phyloP scores from a whole-genome alignment of 306 rosid species.

The Inga laurina region DNA sequence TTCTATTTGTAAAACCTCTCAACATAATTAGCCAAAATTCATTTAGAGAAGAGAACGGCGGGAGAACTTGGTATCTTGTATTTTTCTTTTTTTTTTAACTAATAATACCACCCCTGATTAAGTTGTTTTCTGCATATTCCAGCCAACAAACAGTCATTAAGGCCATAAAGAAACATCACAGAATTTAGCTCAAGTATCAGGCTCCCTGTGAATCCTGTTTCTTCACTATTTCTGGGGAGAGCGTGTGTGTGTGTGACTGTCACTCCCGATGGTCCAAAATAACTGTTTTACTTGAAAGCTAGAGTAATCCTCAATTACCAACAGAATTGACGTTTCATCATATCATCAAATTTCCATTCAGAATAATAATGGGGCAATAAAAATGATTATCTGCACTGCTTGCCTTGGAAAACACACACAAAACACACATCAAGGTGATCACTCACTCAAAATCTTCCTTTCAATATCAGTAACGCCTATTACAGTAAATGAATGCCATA shows the following conservation, averaged over 20 bases:
- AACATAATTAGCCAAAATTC: neutral
- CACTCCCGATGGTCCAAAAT: constrained; percentile 9
- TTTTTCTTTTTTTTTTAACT: too few relatives aligned
- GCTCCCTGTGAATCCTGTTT: neutral
- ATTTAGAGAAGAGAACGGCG: neutral
- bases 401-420: neutral
- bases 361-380: neutral
- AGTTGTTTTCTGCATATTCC: constrained; percentile 1
- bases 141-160: neutral
- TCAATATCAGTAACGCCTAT: constrained; percentile 5
- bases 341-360: neutral
- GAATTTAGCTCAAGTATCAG: neutral
- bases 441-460: constrained; percentile 4
- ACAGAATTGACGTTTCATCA: neutral
- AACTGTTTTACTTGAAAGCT: constrained; percentile 4
- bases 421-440: constrained; percentile 9
- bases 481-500: constrained; percentile 5
- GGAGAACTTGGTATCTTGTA: neutral
- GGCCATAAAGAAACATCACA: constrained; percentile 11
- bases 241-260: neutral
- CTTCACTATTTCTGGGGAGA: neutral
- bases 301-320: constrained; percentile 8
- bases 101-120: neutral
- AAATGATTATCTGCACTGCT: neutral
- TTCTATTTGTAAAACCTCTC: neutral